Evolutionary conservation across 2,329 filamentous ascomycete genomes (phyloP), one percentile per base, ranked within the genome.

Genomic region (Pseudogymnoascus sp.): DNA sequence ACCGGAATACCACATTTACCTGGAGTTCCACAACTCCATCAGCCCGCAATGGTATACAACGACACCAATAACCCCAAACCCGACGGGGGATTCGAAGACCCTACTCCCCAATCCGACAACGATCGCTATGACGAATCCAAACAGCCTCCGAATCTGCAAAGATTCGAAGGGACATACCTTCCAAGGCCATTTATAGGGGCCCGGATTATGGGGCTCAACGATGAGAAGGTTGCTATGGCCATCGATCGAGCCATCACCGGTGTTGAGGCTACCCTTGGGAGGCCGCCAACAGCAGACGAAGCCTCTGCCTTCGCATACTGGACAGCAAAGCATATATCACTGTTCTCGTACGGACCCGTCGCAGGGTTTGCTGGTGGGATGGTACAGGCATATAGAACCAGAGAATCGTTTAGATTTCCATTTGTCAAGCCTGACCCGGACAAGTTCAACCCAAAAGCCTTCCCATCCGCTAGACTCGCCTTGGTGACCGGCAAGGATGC

Each of bases 391-490:
- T 69, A 70, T 14, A 61, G 33, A 11, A 69, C 71, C 6, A 42
- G 31, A 4, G 6, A 59, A 7, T 67, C 64, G 24, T 71, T 70
- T 56, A 65, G 67, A 50, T 72, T 72, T 63, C 72, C 72, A 6
- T 72, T 74, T 47, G 70, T 61, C 31, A 66, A 70, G 50, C 71
- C 70, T n/a, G 68, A 72, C 24, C 61, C 65, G 4, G 65, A 70
- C 26, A 68, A 29, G 6, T 70, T 73, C 61, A 65, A 67, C 10
- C 44, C 66, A 10, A 47, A 64, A 33, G 44, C 42, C 6, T 71
- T 70, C 44, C 68, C 68, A n/a, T 63, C 29, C 38, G 13, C 11
- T 2, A 59, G 19, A 21, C 19, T 64, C 6, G 53, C 59, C 33
- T 21, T 66, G 1, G 11, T 73, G 3, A 67, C 35, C 47, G 70